Evolutionary conservation across 2,329 filamentous ascomycete species (phyloP).

Genomic region (Colletotrichum sp.): DNA sequence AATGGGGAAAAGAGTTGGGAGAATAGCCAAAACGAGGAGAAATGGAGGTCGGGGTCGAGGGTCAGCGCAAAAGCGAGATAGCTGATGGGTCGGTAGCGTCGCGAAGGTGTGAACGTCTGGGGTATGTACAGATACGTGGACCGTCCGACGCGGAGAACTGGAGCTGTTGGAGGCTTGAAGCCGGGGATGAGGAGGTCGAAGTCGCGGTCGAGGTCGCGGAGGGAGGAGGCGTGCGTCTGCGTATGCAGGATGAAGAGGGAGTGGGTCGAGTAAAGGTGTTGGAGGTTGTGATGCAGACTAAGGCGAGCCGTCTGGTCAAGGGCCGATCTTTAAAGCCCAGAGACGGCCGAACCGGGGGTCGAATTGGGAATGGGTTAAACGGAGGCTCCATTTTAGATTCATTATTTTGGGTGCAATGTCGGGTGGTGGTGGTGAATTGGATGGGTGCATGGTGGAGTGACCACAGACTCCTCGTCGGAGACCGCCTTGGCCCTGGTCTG

Average conservation of each 20-base stretch:
- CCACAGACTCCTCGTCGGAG: not conserved
- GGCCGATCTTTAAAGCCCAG: conserved; percentile 19
- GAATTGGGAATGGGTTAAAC: conserved; percentile 11
- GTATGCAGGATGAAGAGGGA: conserved; percentile 15
- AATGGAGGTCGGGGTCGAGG: conserved; percentile 4
- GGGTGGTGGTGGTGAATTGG: conserved; percentile 7
- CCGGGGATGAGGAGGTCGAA: not conserved
- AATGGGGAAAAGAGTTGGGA: conserved; percentile 8
- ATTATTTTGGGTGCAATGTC: conserved; percentile 9
- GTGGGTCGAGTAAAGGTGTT: conserved; percentile 13
- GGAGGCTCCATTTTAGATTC: conserved; percentile 6
- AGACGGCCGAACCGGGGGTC: not conserved
- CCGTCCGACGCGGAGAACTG: conserved; percentile 14
- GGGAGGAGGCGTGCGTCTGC: not conserved
- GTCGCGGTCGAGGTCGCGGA: not conserved
- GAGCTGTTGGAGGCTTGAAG: conserved; percentile 1
- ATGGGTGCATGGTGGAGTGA: conserved; percentile 19
- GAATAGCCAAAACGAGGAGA: conserved; percentile 1
- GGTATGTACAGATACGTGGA: conserved; percentile 18
- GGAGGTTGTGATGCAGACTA: not conserved
- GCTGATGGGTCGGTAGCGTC: conserved; percentile 10
- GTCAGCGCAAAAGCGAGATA: conserved; percentile 12
- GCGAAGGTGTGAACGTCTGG: conserved; percentile 7
- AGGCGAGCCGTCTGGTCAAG: conserved; percentile 1
- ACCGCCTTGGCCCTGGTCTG: not conserved